These are phyloP conservation scores for Penicillium roqueforti DNA, from an alignment of 495 filamentous ascomycete genomes.

Conservation along the genomic window DNA sequence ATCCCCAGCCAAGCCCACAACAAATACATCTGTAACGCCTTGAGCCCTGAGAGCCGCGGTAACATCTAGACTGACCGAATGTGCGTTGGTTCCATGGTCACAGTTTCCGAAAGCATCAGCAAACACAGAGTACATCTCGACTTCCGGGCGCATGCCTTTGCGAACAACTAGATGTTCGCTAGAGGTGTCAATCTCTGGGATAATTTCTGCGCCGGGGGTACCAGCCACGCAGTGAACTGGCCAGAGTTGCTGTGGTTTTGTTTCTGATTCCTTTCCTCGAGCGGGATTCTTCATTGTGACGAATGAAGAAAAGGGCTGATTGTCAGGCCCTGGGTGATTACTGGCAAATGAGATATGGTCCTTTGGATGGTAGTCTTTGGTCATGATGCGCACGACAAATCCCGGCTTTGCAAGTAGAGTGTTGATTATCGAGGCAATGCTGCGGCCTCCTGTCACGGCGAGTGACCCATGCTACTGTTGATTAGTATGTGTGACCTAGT, in stretches of 20 bases:
- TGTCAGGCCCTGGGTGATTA: conserved; percentile 65
- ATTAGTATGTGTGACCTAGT: conserved; percentile 14
- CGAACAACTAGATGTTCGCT: conserved; percentile 62
- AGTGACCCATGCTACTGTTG: conserved; percentile 68
- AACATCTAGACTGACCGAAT: conserved; percentile 57
- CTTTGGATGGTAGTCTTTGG: conserved; percentile 82
- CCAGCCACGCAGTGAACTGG: conserved; percentile 81
- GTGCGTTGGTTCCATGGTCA: conserved; percentile 30
- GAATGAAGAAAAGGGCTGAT: conserved; percentile 60
- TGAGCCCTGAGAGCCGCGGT: conserved; percentile 49
- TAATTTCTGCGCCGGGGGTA: conserved; percentile 67
- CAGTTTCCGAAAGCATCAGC: conserved; percentile 64
- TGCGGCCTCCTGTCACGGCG: conserved; percentile 67
- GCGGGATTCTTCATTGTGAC: conserved; percentile 64
- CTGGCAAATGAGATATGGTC: conserved; percentile 86
- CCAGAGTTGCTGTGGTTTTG: conserved; percentile 71
- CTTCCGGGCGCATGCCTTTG: conserved; percentile 67
- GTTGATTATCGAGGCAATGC: conserved; percentile 69
- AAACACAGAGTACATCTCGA: conserved; percentile 94
- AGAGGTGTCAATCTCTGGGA: conserved; percentile 63
- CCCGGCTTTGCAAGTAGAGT: conserved; percentile 61
- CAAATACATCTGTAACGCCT: conserved; percentile 70
- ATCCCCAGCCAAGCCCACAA: conserved; percentile 82
- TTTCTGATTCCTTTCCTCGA: conserved; percentile 54
- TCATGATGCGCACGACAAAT: conserved; percentile 72